Evolutionary conservation across 257 asterid species (phyloP).

Genomic region (Rauvolfia tetraphylla): DNA sequence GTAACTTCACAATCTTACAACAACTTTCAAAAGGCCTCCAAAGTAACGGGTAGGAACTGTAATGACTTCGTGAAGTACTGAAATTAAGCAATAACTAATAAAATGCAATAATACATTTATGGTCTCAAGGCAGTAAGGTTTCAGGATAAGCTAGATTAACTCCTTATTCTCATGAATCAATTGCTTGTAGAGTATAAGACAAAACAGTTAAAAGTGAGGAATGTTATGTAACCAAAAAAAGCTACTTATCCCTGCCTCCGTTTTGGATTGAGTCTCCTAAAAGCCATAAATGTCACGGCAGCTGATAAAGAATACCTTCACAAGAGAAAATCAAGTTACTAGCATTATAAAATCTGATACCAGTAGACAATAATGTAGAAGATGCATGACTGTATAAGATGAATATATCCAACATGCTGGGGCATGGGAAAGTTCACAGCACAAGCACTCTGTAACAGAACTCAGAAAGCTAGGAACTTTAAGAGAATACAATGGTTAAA

Average conservation of each 20-base stretch:
- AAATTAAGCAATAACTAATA: neutral
- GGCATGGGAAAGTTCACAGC: neutral
- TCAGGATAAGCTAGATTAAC: neutral
- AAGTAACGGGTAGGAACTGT: neutral
- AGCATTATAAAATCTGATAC: neutral
- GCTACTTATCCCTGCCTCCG: conserved; percentile 42
- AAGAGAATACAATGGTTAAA: neutral
- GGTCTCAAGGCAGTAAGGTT: neutral
- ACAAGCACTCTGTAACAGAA: neutral
- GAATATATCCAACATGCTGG: neutral
- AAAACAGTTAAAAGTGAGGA: neutral
- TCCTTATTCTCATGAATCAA: neutral
- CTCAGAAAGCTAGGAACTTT: neutral
- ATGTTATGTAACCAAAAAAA: neutral
- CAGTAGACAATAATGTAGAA: neutral
- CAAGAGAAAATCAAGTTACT: neutral
- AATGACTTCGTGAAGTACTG: neutral
- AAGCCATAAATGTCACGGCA: conserved; percentile 92
- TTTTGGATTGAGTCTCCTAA: conserved; percentile 62
- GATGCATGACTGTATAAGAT: neutral
- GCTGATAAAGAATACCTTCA: conserved; percentile 95
- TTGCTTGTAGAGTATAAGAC: neutral
- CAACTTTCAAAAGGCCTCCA: neutral
- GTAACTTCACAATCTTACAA: neutral
- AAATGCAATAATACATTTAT: neutral